phyloP scores from a whole-genome alignment of 805 yeast species.

The Sungouiella blattae region DNA sequence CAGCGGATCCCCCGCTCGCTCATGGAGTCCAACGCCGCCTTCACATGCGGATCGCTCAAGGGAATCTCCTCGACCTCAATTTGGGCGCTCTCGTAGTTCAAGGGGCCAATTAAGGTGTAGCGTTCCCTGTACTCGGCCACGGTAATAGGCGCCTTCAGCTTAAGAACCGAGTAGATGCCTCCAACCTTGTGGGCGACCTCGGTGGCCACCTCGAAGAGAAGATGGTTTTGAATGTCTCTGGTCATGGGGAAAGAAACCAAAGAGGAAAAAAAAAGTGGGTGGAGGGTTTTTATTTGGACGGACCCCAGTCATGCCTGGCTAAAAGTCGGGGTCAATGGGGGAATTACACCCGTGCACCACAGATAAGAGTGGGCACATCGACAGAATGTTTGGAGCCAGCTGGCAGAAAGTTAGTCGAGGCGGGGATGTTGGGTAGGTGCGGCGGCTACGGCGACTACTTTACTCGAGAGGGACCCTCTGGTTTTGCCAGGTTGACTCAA shows the following conservation, averaged over 20 bases:
- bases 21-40: conserved; percentile 73
- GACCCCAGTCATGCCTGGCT: not conserved
- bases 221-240: conserved; percentile 83
- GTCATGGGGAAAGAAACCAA: conserved; percentile 41
- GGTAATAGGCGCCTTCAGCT: conserved; percentile 95
- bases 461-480: no score
- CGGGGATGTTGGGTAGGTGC: no score
- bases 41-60: conserved; percentile 52
- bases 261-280: not conserved
- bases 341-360: not conserved
- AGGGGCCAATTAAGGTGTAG: conserved; percentile 84
- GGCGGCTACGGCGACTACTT: no score
- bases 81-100: conserved; percentile 68
- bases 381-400: no score
- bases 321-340: conserved; percentile 1
- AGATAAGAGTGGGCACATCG: no score
- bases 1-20: conserved; percentile 72
- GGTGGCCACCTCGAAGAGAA: conserved; percentile 91
- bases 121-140: conserved; percentile 88
- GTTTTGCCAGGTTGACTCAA: no score
- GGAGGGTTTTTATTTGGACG: not conserved
- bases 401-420: no score
- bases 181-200: conserved; percentile 98
- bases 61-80: conserved; percentile 79
- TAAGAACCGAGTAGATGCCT: conserved; percentile 94